phyloP scores from a whole-genome alignment of 495 filamentous ascomycete species.

The Lophiostoma macrostomum region DNA sequence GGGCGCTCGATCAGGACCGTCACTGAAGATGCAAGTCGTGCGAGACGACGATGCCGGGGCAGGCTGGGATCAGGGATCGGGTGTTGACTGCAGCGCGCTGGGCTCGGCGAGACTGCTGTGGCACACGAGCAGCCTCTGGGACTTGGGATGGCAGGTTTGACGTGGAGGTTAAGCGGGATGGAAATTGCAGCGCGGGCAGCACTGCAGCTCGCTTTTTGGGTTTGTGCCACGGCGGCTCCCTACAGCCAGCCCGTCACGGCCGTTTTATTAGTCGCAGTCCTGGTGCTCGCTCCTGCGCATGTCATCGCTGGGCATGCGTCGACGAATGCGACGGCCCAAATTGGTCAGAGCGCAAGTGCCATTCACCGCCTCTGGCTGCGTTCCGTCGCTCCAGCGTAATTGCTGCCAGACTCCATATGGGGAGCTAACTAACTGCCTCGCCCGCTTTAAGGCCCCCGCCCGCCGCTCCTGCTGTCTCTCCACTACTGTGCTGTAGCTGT shows the following conservation, averaged over 20 bases:
- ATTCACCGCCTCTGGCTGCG: no score
- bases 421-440: conserved; percentile 1
- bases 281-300: no score
- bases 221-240: no score
- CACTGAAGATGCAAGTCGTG: conserved; percentile 1
- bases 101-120: background rate
- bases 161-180: no score
- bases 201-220: no score
- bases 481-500: background rate
- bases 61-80: conserved; percentile 8
- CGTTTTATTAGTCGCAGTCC: no score
- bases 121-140: background rate
- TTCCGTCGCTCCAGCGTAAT: background rate
- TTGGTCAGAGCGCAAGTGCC: no score
- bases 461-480: background rate
- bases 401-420: conserved; percentile 13
- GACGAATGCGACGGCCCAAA: no score
- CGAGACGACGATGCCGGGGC: background rate
- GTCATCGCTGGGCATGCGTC: no score
- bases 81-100: background rate
- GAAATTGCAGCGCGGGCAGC: no score
- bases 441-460: background rate
- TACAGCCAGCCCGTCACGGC: no score
- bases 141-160: no score
- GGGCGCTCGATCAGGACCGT: background rate